Evolutionary conservation across 139 green algal species (phyloP), one percentile per base, ranked within the genome.

Genomic region (Tetradesmus lagerheimii): DNA sequence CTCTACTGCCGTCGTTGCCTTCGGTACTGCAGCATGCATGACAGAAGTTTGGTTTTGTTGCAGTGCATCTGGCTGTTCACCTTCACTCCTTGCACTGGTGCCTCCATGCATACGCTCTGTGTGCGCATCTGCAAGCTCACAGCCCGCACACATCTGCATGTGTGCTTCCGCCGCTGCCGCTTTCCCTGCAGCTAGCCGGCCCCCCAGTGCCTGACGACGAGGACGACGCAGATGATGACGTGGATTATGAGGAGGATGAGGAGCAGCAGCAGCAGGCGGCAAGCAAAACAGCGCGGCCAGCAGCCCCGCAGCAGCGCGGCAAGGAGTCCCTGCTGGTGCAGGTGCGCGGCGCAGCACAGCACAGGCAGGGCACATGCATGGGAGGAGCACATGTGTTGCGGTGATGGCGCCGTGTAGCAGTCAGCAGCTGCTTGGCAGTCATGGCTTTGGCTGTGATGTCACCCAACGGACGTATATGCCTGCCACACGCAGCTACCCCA

Each of bases 241-340:
- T 16, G 18, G 71, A 20, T 35, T 4, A 23, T 11, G 66, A 50
- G 6, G 57, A 78, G 20, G 38, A 50, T 18, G 47, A 35, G 34
- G 6, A 35, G 31, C 35, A 74, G 45, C 80, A 35, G 41, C 16
- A 31, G 47, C 80, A 62, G 45, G 47, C 39, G 57, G 57, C 45
- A n/a, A 31, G 31, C 80, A 75, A 47, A 34, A 57, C 82, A 62
- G 82, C 31, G 20, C 20, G 35, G 41, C 50, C 66, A 18, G 67
- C 66, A 79, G 82, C 82, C 0, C 35, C 38, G 15, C 62, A 80
- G 83, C 62, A 80, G 62, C 38, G 83, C 3, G 67, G 57, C 41
- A 88, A 88, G 64, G 64, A 88, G 83, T 88, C 83, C 20, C 64
- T 88, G 64, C 83, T 88, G 27, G 83, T 88, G 37, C 83, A 88